Percentiles rank a stretch among this genome's conserved stretches.
Conservation (phyloP, 345 rosid genomes). For the Trapa incisa region DNA sequence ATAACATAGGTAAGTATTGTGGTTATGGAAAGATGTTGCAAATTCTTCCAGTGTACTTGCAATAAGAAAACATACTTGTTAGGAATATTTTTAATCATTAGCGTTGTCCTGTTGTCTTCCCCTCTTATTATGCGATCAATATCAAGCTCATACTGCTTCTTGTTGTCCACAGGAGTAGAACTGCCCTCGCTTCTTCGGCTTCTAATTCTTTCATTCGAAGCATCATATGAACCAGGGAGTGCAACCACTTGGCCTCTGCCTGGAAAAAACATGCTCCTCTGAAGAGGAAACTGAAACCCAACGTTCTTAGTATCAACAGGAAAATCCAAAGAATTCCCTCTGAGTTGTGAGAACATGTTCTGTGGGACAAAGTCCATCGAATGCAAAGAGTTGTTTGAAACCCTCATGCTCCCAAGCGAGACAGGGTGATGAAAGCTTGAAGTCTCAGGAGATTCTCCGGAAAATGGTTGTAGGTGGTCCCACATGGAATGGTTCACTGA, state of each 20-base stretch:
- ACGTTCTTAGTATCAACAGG: conserved; percentile 19
- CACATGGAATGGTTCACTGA: conserved; percentile 32
- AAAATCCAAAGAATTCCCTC: conserved; percentile 27
- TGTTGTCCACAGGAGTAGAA: conserved; percentile 33
- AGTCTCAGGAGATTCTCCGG: conserved; percentile 37
- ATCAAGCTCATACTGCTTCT: conserved; percentile 57
- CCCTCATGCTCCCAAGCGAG: conserved; percentile 41
- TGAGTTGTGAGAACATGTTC: conserved; percentile 20
- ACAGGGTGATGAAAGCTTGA: conserved; percentile 32
- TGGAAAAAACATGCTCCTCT: conserved; percentile 24
- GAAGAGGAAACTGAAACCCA: conserved; percentile 37
- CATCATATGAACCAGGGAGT: conserved; percentile 22
- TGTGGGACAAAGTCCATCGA: conserved; percentile 27
- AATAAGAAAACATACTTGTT: conserved; percentile 40
- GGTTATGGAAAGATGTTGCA: background rate
- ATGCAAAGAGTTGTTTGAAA: conserved; percentile 24
- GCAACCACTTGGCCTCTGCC: conserved; percentile 32
- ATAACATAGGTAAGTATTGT: background rate
- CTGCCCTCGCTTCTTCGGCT: conserved; percentile 43
- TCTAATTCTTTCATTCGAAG: conserved; percentile 36
- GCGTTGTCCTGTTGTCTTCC: conserved; percentile 52
- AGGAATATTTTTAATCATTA: conserved; percentile 73
- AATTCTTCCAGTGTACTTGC: background rate
- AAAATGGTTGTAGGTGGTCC: conserved; percentile 37
- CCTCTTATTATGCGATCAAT: conserved; percentile 41